Conservation (phyloP, 768 basidiomycete species). For the Cystobasidium onofrii region DNA sequence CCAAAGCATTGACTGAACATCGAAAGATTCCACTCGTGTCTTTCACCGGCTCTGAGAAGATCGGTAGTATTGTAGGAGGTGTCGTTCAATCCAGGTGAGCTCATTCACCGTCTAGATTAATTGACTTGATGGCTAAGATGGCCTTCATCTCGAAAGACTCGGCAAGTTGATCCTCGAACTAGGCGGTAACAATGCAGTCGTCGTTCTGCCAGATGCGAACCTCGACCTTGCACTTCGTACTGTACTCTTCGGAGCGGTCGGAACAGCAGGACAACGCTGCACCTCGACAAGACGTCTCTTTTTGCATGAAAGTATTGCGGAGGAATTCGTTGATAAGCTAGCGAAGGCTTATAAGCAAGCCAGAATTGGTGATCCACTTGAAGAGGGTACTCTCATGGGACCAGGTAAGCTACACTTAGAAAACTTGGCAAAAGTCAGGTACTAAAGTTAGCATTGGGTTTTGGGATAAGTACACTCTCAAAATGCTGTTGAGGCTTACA, state of each 20-base stretch:
- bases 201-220: constrained; percentile 90
- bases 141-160: constrained; percentile 43
- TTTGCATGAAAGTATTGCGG: constrained; percentile 70
- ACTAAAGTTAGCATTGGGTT: background rate
- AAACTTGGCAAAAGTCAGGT: background rate
- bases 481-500: constrained; percentile 58
- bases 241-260: constrained; percentile 88
- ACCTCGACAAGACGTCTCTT: constrained; percentile 86
- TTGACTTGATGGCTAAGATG: no score
- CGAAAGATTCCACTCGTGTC: constrained; percentile 74
- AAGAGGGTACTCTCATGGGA: constrained; percentile 64
- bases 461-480: constrained; percentile 18
- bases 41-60: constrained; percentile 86
- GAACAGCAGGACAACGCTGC: constrained; percentile 61
- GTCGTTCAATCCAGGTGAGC: constrained; percentile 55
- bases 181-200: constrained; percentile 90
- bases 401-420: constrained; percentile 48
- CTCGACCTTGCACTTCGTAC: constrained; percentile 78
- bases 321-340: constrained; percentile 66
- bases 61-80: constrained; percentile 80
- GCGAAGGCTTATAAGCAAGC: constrained; percentile 58
- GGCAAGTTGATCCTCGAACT: constrained; percentile 61
- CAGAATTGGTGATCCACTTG: constrained; percentile 77
- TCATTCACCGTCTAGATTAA: no score
- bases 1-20: constrained; percentile 68